A percentile compares a stretch with the other conserved stretches of the same genome.
Evolutionary conservation across 2,329 filamentous ascomycete species (phyloP).

Genomic region (Fusarium gaditjirri): DNA sequence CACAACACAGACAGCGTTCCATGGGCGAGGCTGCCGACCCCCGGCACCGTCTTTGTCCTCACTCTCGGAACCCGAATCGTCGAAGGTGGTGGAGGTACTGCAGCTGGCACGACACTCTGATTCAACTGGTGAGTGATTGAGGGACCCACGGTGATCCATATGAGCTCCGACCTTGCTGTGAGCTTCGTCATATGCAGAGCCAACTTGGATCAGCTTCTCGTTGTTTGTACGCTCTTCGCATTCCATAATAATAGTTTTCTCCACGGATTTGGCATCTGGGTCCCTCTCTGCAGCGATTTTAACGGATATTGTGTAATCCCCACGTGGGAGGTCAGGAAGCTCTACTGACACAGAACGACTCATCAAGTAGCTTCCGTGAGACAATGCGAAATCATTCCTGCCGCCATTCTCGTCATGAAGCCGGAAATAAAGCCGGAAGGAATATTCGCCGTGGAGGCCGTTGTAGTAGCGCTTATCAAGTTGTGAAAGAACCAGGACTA

Average conservation of each 20-base stretch:
- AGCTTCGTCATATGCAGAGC: constrained; percentile 67
- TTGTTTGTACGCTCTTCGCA: constrained; percentile 59
- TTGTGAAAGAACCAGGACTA: constrained; percentile 69
- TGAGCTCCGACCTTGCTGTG: constrained; percentile 66
- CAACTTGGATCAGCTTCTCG: constrained; percentile 67
- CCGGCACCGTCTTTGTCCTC: neutral
- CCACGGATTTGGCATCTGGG: constrained; percentile 56
- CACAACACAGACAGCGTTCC: constrained; percentile 45
- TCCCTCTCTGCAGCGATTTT: constrained; percentile 63
- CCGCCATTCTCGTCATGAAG: constrained; percentile 59
- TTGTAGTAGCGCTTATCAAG: constrained; percentile 70
- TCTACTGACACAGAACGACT: constrained; percentile 67
- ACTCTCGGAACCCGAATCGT: too few relatives aligned
- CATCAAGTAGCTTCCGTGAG: constrained; percentile 68
- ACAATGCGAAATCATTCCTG: constrained; percentile 68
- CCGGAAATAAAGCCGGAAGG: constrained; percentile 60
- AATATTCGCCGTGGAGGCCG: constrained; percentile 68
- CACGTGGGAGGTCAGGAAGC: constrained; percentile 64
- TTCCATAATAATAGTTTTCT: constrained; percentile 65
- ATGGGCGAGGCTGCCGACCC: constrained; percentile 47
- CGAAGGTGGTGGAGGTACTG: too few relatives aligned
- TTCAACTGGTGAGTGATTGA: too few relatives aligned
- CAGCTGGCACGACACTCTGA: too few relatives aligned
- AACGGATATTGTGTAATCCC: constrained; percentile 66
- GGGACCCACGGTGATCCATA: constrained; percentile 46